Percentiles rank a stretch among this genome's conserved stretches.
Conservation (phyloP, 345 rosid species). For the Adansonia digitata region DNA sequence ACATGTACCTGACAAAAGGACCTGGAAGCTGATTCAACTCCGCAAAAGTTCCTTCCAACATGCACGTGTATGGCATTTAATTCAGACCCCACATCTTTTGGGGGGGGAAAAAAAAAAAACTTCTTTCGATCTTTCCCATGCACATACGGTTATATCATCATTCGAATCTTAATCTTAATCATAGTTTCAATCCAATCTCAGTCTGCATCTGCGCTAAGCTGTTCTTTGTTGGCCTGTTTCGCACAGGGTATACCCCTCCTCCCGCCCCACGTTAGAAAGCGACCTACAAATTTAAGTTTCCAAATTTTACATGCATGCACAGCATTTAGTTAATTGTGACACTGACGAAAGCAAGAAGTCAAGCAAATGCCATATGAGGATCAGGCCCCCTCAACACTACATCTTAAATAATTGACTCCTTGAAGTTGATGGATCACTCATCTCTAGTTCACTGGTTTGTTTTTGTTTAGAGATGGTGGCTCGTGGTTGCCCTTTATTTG, state of each 20-base stretch:
- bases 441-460: background rate
- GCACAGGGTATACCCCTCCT: background rate
- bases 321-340: background rate
- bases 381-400: background rate
- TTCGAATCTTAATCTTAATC: background rate
- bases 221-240: slow-evolving; percentile 13
- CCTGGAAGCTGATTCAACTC: background rate
- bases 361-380: background rate
- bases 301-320: background rate
- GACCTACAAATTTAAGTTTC: slow-evolving; percentile 1
- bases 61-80: background rate
- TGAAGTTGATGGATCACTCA: background rate
- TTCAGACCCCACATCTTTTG: background rate
- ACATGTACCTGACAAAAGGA: background rate
- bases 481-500: background rate
- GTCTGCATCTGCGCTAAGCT: slow-evolving; percentile 17
- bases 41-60: background rate
- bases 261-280: slow-evolving; percentile 14
- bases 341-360: background rate
- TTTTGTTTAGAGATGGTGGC: background rate
- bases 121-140: background rate
- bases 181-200: background rate
- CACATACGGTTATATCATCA: background rate
- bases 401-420: slow-evolving; percentile 2
- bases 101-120: background rate